These are phyloP conservation scores for Fraxinus latifolia DNA, from an alignment of 305 asterid genomes.

Conservation along the genomic window DNA sequence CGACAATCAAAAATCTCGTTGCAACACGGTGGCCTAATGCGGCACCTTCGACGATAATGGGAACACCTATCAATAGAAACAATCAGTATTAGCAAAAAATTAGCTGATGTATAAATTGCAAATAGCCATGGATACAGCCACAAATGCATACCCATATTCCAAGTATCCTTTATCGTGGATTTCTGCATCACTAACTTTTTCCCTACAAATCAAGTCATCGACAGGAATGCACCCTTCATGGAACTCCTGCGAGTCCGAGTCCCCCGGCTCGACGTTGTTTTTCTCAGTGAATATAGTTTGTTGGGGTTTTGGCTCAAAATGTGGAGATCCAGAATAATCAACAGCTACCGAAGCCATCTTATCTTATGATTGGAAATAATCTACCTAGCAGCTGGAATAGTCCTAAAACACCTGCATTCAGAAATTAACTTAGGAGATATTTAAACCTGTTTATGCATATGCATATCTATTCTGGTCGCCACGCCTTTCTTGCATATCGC, in stretches of 20 bases:
- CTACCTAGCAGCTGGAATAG: constrained; percentile 40
- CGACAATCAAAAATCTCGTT: constrained; percentile 73
- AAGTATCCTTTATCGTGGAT: constrained; percentile 53
- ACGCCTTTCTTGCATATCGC: constrained; percentile 58
- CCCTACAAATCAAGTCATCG: constrained; percentile 26
- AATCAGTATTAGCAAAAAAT: constrained; percentile 18
- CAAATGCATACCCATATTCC: constrained; percentile 59
- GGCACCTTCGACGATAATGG: constrained; percentile 83
- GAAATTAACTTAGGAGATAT: constrained; percentile 49
- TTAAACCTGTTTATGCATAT: constrained; percentile 37
- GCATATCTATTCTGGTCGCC: constrained; percentile 45
- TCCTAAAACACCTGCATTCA: constrained; percentile 64
- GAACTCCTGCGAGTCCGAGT: constrained; percentile 26
- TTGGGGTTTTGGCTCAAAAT: constrained; percentile 29
- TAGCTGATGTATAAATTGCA: neutral
- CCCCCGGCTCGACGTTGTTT: constrained; percentile 23
- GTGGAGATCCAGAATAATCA: constrained; percentile 36
- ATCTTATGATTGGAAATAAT: constrained; percentile 32
- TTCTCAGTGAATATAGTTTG: constrained; percentile 25
- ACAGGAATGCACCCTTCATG: constrained; percentile 24
- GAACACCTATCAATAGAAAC: constrained; percentile 51
- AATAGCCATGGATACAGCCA: neutral
- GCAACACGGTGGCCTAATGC: constrained; percentile 83
- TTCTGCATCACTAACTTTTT: constrained; percentile 30
- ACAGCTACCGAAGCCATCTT: constrained; percentile 50